Evolutionary conservation across 2,329 filamentous ascomycete species (phyloP).

Genomic region (Penicillium palitans): DNA sequence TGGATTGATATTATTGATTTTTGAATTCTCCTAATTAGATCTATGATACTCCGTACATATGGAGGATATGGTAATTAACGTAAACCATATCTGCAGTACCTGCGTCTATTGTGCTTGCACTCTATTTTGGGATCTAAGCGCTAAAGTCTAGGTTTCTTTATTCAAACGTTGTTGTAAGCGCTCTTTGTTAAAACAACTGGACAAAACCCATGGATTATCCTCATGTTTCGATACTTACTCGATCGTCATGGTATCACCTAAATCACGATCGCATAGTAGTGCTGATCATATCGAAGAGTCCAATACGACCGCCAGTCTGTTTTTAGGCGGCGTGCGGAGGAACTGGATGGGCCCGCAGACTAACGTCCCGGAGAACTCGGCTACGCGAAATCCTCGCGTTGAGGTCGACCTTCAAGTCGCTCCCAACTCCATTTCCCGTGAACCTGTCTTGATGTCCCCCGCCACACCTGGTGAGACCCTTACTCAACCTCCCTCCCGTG

Average conservation of each 20-base stretch:
- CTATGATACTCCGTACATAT: not conserved
- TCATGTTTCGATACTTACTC: not conserved
- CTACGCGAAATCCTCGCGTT: not conserved
- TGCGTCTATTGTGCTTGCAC: not conserved
- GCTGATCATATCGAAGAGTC: slow-evolving; percentile 28
- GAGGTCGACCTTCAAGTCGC: not conserved
- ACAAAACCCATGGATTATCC: not conserved
- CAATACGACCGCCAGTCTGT: slow-evolving; percentile 44
- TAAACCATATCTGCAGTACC: not conserved
- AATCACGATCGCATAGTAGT: slow-evolving; percentile 8
- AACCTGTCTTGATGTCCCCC: slow-evolving; percentile 21
- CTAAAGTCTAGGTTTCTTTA: not conserved
- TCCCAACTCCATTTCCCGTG: not conserved
- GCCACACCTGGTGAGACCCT: slow-evolving; percentile 20
- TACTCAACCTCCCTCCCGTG: slow-evolving; percentile 2
- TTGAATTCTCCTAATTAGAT: too few relatives aligned
- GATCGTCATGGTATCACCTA: slow-evolving; percentile 13
- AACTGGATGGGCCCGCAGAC: slow-evolving; percentile 39
- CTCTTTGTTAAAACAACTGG: not conserved
- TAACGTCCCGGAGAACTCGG: not conserved
- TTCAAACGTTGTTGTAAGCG: not conserved
- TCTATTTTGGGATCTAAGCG: not conserved
- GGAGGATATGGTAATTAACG: not conserved
- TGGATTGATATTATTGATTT: not conserved
- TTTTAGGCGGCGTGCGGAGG: slow-evolving; percentile 40